Base-by-base conservation (phyloP, 2,329 filamentous ascomycete species). In the Ceratocystis lukuohia region DNA sequence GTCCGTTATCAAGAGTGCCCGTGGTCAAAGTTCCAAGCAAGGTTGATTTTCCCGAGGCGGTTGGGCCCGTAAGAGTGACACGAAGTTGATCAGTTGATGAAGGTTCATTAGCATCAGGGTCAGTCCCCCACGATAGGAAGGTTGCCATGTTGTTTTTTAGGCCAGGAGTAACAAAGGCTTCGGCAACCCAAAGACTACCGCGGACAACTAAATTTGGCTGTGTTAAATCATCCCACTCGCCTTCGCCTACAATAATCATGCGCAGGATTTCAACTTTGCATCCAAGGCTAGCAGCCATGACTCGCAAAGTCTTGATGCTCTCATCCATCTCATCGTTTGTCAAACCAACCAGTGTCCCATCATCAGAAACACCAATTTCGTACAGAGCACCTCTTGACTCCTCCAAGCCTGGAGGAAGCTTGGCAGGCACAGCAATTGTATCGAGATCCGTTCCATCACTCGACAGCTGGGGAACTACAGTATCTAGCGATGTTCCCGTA, bases 301-400 rank as follows among this genome's bases (percentile, higher is more conserved):
- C 85, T 68, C 86, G 84, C 46, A 99, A 77, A 67, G 92, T 96
- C 53, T 82, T 83, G 68, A 97, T 80, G 73, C 91, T 96, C 75
- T 97, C 93, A 69, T 93, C 84, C 80, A 99, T 84, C 75, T 99
- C 94, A 73, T 96, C 91, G 70, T 89, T 85, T 1, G 90, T 89
- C 61, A 99, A 79, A 0, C 94, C 94, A 53, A 96, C 84, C 67
- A 99, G 85, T 0, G 88, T 91, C 6, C 94, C 94, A 76, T 97
- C 91, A 74, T 99, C 94, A 33, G 92, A 88, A 8, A 99, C 91
- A 0, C 94, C 94, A 74, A 99, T 96, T 75, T 99, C 93, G 71
- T 99, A 99, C 62, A 97, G 76, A 0, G 94, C 94, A 4, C 94
- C 94, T 70, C 90, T 88, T 17, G 91, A 96, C 74, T 96, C 92